A percentile compares a stretch with the other conserved stretches of the same genome.
These are phyloP conservation scores for Dendryphion nanum DNA, from an alignment of 2,329 filamentous ascomycete genomes.

Conservation along the genomic window DNA sequence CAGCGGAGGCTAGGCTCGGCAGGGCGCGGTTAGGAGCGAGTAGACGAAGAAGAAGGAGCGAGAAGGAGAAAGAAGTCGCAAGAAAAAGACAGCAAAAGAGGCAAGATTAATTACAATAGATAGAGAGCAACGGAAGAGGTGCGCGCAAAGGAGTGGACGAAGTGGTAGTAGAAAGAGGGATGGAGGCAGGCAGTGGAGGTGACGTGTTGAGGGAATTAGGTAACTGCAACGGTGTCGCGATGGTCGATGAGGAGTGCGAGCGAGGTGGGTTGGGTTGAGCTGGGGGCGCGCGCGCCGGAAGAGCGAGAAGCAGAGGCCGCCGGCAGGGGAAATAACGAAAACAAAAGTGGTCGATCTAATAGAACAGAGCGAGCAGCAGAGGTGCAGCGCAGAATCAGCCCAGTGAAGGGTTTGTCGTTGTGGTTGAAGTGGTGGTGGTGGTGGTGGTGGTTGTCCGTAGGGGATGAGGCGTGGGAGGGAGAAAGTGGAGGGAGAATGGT, in stretches of 20 bases:
- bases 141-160: conserved; percentile 34
- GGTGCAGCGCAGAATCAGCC: conserved; percentile 22
- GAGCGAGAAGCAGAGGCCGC: conserved; percentile 5
- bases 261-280: background rate
- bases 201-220: conserved; percentile 23
- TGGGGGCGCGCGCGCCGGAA: too few species aligned
- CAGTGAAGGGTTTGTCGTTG: conserved; percentile 8
- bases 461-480: conserved; percentile 2
- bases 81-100: conserved; percentile 11
- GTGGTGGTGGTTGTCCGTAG: conserved; percentile 2
- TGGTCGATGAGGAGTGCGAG: background rate
- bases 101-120: conserved; percentile 24
- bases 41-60: background rate
- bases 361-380: conserved; percentile 21
- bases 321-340: conserved; percentile 16
- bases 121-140: conserved; percentile 21
- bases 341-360: conserved; percentile 21
- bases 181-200: conserved; percentile 12
- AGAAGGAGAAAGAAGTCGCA: conserved; percentile 7
- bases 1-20: conserved; percentile 15
- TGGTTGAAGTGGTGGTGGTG: conserved; percentile 2
- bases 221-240: conserved; percentile 8
- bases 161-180: conserved; percentile 16
- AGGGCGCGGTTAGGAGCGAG: conserved; percentile 9
- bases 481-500: conserved; percentile 6